Evolutionary conservation across 345 rosid species (phyloP).

Genomic region (Melastoma malabathricum): DNA sequence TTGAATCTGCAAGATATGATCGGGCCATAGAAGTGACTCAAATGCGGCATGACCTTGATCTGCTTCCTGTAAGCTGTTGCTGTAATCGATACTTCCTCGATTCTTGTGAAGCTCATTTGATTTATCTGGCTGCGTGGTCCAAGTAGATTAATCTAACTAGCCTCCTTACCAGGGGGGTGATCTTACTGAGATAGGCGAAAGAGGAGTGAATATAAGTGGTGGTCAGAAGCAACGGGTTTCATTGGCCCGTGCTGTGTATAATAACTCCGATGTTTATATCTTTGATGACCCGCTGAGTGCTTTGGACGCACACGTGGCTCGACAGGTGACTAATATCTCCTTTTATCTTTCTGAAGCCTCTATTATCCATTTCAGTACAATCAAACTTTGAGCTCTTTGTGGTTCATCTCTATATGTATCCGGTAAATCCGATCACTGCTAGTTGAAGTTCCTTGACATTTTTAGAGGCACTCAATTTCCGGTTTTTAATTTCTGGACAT

Average conservation of each 20-base stretch:
- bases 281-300: constrained; percentile 99
- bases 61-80: constrained; percentile 57
- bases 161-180: constrained; percentile 76
- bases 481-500: too few relatives aligned
- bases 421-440: too few relatives aligned
- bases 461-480: too few relatives aligned
- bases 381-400: too few relatives aligned
- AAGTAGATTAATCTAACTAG: neutral
- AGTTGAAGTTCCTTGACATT: too few relatives aligned
- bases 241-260: constrained; percentile 93
- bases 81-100: neutral
- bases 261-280: constrained; percentile 80
- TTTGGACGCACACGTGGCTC: constrained; percentile 94
- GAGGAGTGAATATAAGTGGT: constrained; percentile 99
- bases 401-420: too few relatives aligned
- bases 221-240: constrained; percentile 99
- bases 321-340: constrained; percentile 49
- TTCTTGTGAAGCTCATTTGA: neutral
- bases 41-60: constrained; percentile 83
- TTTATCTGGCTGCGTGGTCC: neutral
- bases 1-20: constrained; percentile 60
- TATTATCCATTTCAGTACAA: too few relatives aligned
- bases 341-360: too few relatives aligned
- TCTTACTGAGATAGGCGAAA: constrained; percentile 99
- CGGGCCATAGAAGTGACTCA: constrained; percentile 85